Evolutionary conservation across 345 rosid genomes (phyloP).

Genomic region (Camelina sativa): DNA sequence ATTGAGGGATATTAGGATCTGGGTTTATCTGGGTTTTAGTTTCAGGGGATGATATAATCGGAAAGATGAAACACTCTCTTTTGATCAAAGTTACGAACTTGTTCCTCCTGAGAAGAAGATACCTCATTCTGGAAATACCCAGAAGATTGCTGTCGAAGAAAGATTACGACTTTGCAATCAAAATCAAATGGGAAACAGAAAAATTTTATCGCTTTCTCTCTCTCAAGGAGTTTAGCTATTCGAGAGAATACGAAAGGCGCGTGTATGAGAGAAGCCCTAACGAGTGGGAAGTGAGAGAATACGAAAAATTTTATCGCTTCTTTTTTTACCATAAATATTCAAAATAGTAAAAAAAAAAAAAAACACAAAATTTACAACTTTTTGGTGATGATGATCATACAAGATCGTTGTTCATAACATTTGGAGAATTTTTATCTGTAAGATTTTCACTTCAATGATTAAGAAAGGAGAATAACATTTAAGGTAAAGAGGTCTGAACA

Average conservation of each 20-base stretch:
- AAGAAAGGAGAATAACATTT: constrained; percentile 9
- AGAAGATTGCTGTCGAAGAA: not conserved
- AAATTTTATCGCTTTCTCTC: constrained; percentile 24
- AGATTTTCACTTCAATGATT: constrained; percentile 8
- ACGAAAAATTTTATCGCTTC: too few relatives aligned
- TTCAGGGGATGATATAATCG: not conserved
- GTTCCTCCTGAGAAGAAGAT: constrained; percentile 42
- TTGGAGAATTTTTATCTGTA: not conserved
- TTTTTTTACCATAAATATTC: not conserved
- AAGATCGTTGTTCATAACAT: not conserved
- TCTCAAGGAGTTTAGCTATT: constrained; percentile 25
- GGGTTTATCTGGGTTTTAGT: constrained; percentile 44
- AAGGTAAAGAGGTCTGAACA: constrained; percentile 12
- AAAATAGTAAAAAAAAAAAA: not conserved
- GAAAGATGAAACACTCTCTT: constrained; percentile 26
- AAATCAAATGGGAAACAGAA: constrained; percentile 4
- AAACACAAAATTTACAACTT: not conserved
- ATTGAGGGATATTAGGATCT: constrained; percentile 25
- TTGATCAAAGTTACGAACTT: constrained; percentile 42
- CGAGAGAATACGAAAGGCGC: not conserved
- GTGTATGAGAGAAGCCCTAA: constrained; percentile 32
- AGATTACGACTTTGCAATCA: constrained; percentile 19
- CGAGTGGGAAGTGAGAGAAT: not conserved
- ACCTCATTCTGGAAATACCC: constrained; percentile 44
- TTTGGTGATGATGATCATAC: not conserved